phyloP scores from a whole-genome alignment of 1,139 yeast species.

The Chernovozyma aurita region DNA sequence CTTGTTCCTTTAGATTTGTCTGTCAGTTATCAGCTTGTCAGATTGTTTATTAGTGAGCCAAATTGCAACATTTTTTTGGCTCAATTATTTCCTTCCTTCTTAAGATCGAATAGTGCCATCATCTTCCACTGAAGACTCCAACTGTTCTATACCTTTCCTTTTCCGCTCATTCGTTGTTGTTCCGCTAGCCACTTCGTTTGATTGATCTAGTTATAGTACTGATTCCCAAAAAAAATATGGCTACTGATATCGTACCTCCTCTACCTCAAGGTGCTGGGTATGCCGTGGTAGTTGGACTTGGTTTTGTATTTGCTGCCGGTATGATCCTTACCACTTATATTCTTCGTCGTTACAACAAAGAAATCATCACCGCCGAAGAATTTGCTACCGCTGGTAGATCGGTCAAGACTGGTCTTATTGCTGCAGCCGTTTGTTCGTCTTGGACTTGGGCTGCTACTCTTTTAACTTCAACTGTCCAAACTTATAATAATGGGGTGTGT shows the following conservation, averaged over 20 bases:
- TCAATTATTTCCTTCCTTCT: no score
- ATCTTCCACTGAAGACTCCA: no score
- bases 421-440: constrained; percentile 83
- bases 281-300: constrained; percentile 85
- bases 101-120: no score
- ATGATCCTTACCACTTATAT: constrained; percentile 73
- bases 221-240: no score
- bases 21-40: no score
- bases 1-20: no score
- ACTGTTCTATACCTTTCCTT: no score
- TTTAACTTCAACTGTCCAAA: constrained; percentile 72
- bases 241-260: constrained; percentile 20
- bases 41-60: no score
- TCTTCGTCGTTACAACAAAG: constrained; percentile 71
- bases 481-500: constrained; percentile 70
- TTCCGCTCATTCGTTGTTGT: no score
- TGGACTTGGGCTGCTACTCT: constrained; percentile 96
- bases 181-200: no score
- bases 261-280: constrained; percentile 83
- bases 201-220: no score
- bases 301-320: constrained; percentile 72
- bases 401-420: constrained; percentile 74
- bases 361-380: constrained; percentile 83
- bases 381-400: constrained; percentile 85
- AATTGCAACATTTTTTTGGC: no score